phyloP scores from a whole-genome alignment of 2,329 filamentous ascomycete species.

The Alternaria viburni region DNA sequence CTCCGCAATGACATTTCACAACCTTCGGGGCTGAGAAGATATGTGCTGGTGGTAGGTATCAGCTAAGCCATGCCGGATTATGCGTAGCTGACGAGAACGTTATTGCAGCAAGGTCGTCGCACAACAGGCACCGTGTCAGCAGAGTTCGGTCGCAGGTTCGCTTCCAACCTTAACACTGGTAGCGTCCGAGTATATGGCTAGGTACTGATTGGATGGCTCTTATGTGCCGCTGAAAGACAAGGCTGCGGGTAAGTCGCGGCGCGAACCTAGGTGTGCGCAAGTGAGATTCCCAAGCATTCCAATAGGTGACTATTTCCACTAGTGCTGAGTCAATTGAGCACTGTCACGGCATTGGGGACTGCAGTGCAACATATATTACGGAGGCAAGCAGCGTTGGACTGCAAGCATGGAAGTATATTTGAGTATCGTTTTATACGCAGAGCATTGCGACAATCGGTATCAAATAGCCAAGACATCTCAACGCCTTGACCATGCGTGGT shows the following conservation, averaged over 20 bases:
- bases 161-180: not conserved
- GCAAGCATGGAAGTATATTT: not conserved
- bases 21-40: not conserved
- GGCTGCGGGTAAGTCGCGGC: slow-evolving; percentile 17
- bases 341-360: not conserved
- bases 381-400: not conserved
- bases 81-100: not conserved
- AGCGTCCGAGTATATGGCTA: not conserved
- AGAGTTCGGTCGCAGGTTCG: not conserved
- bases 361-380: not conserved
- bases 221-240: slow-evolving; percentile 5
- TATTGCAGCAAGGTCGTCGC: not conserved
- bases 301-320: not conserved
- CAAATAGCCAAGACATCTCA: not conserved
- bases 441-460: not conserved
- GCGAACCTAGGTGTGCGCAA: slow-evolving; percentile 7
- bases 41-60: not conserved
- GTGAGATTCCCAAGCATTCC: not conserved
- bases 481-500: not conserved
- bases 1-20: not conserved
- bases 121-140: not conserved
- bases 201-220: slow-evolving; percentile 8
- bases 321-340: not conserved
- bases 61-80: not conserved
- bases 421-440: not conserved